Evolutionary conservation across 305 asterid genomes (phyloP).

Genomic region (Fraxinus baroniana): DNA sequence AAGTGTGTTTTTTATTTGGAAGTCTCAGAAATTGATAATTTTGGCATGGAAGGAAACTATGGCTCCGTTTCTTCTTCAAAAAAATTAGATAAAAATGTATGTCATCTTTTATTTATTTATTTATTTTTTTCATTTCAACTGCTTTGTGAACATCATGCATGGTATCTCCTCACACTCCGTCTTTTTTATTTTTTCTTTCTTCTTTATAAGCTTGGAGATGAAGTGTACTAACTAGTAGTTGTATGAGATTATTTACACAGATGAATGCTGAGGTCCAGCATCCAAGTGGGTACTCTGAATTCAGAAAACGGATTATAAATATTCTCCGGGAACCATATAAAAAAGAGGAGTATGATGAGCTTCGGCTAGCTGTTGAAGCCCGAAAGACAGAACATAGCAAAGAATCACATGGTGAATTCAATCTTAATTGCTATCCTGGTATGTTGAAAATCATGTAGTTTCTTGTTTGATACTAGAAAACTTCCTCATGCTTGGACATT

Average conservation of each 20-base stretch:
- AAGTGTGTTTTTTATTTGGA: too few species aligned
- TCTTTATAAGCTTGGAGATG: background rate
- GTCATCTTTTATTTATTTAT: background rate
- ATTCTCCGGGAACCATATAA: conserved; percentile 43
- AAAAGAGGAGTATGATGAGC: conserved; percentile 30
- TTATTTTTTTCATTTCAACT: background rate
- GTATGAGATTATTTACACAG: conserved; percentile 27
- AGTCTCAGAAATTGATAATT: too few species aligned
- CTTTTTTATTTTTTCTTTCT: background rate
- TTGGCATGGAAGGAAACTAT: too few species aligned
- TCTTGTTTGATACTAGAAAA: background rate
- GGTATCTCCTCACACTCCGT: background rate
- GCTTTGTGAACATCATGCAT: background rate
- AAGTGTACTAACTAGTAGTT: background rate
- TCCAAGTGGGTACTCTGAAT: conserved; percentile 11
- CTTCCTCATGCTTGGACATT: too few species aligned
- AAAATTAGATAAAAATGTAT: background rate
- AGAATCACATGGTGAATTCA: too few species aligned
- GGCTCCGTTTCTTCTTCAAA: too few species aligned
- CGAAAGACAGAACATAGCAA: conserved; percentile 28
- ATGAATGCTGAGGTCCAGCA: background rate
- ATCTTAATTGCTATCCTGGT: conserved; percentile 24
- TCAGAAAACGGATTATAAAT: conserved; percentile 29
- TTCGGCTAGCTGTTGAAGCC: conserved; percentile 19
- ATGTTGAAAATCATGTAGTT: conserved; percentile 21